phyloP scores from a whole-genome alignment of 1,284 basidiomycete genomes.

The Wolfiporia cocos region DNA sequence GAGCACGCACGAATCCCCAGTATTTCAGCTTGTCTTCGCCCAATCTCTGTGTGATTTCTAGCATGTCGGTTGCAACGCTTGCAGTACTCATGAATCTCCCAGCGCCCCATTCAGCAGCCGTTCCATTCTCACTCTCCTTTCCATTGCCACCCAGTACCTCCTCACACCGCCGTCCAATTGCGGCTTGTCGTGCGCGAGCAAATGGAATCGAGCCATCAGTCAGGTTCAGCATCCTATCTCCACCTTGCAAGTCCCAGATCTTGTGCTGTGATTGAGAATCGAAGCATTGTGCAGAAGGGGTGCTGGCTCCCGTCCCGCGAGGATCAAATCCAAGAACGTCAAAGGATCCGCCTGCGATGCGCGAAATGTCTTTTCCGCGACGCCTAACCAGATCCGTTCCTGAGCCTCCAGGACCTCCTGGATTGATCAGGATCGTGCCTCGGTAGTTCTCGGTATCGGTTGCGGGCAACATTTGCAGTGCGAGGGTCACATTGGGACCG shows the following conservation, averaged over 20 bases:
- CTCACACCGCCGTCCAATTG: constrained; percentile 11
- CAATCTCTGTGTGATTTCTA: constrained; percentile 37
- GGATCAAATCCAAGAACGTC: constrained; percentile 50
- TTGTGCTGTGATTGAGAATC: constrained; percentile 14
- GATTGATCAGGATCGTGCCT: constrained; percentile 44
- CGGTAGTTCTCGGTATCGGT: constrained; percentile 26
- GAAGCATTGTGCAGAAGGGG: constrained; percentile 16
- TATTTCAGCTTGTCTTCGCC: constrained; percentile 41
- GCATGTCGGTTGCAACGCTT: constrained; percentile 43
- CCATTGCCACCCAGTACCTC: constrained; percentile 18
- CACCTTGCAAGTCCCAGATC: constrained; percentile 12
- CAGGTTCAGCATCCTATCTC: constrained; percentile 5
- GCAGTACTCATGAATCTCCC: constrained; percentile 36
- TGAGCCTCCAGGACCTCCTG: constrained; percentile 45
- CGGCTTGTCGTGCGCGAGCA: constrained; percentile 7
- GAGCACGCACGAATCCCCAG: constrained; percentile 43
- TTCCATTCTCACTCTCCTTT: constrained; percentile 4
- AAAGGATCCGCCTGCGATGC: constrained; percentile 36
- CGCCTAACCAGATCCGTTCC: constrained; percentile 30
- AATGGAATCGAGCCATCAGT: constrained; percentile 8
- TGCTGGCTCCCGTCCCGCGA: constrained; percentile 14
- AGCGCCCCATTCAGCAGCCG: constrained; percentile 19
- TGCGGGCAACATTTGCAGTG: constrained; percentile 26
- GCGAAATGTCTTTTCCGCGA: constrained; percentile 24
- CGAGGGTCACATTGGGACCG: constrained; percentile 28